Evolutionary conservation across 176 grass and related monocot species (phyloP).

Genomic region (Guadua angustifolia): DNA sequence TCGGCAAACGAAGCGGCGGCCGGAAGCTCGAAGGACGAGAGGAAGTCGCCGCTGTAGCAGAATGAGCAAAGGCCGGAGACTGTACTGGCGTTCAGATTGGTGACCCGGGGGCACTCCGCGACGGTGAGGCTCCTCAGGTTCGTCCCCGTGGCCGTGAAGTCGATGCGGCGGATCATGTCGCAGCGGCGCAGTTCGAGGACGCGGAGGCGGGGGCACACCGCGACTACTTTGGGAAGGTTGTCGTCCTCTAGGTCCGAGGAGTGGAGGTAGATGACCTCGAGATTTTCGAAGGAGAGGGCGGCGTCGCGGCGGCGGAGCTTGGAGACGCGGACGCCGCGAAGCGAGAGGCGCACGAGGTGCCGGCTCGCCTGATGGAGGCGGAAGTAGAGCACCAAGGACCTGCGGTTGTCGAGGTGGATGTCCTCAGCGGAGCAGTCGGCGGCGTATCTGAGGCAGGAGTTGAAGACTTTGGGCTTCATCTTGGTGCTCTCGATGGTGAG

Average conservation of each 20-base stretch:
- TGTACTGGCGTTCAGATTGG: background rate
- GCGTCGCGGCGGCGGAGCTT: background rate
- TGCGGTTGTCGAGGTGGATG: slow-evolving; percentile 10
- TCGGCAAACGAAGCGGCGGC: slow-evolving; percentile 22
- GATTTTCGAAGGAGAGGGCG: background rate
- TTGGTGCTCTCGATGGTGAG: slow-evolving; percentile 30
- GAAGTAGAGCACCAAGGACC: background rate
- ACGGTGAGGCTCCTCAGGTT: slow-evolving; percentile 55
- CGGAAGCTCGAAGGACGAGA: background rate
- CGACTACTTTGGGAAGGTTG: slow-evolving; percentile 30
- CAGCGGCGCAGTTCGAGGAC: slow-evolving; percentile 47
- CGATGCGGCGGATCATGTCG: slow-evolving; percentile 37
- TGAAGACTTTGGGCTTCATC: slow-evolving; percentile 3
- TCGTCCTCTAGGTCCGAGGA: background rate
- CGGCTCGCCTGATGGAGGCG: slow-evolving; percentile 24
- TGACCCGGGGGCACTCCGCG: slow-evolving; percentile 40
- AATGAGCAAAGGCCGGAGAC: slow-evolving; percentile 36
- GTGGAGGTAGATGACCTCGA: slow-evolving; percentile 43
- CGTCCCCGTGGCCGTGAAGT: slow-evolving; percentile 7
- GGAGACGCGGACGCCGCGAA: slow-evolving; percentile 34
- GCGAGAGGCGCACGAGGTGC: slow-evolving; percentile 33
- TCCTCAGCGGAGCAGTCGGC: slow-evolving; percentile 47
- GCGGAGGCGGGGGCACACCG: slow-evolving; percentile 49
- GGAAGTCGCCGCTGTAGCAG: background rate
- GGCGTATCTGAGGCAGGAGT: slow-evolving; percentile 53